These are phyloP conservation scores for Leishmania gerbilli DNA, from an alignment of 208 protist genomes.

Conservation along the genomic window DNA sequence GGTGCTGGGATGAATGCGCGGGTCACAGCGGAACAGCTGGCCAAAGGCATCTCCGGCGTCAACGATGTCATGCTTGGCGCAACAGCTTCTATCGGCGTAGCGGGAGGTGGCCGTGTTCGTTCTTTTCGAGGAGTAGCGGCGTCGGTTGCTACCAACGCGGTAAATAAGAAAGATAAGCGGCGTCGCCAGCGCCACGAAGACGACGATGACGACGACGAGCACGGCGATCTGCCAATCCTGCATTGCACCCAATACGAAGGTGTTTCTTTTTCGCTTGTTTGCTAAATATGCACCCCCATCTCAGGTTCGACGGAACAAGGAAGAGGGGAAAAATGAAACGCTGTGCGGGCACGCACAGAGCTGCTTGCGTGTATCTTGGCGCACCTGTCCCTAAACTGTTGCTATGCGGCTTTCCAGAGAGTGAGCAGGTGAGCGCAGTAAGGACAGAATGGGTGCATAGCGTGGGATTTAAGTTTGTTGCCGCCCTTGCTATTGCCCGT, in stretches of 20 bases:
- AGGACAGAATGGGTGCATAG: neutral
- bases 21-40: constrained; percentile 26
- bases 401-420: neutral
- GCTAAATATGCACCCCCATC: neutral
- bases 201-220: constrained; percentile 58
- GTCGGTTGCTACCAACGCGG: constrained; percentile 13
- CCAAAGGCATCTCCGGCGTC: constrained; percentile 13
- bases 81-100: constrained; percentile 10
- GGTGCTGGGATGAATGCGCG: constrained; percentile 20
- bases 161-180: constrained; percentile 50
- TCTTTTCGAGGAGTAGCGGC: neutral
- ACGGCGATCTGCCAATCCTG: constrained; percentile 54
- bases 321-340: neutral
- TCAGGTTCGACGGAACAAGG: neutral
- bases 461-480: neutral
- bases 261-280: neutral
- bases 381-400: neutral
- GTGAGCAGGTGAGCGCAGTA: neutral
- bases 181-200: constrained; percentile 42
- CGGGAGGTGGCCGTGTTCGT: neutral
- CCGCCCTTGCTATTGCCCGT: neutral
- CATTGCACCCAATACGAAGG: constrained; percentile 27
- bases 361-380: neutral
- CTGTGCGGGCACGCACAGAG: neutral
- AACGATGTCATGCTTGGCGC: neutral